Evolutionary conservation across 2,329 filamentous ascomycete species (phyloP), one percentile per base, ranked within the genome.

Genomic region (Aspergillus sclerotialis): DNA sequence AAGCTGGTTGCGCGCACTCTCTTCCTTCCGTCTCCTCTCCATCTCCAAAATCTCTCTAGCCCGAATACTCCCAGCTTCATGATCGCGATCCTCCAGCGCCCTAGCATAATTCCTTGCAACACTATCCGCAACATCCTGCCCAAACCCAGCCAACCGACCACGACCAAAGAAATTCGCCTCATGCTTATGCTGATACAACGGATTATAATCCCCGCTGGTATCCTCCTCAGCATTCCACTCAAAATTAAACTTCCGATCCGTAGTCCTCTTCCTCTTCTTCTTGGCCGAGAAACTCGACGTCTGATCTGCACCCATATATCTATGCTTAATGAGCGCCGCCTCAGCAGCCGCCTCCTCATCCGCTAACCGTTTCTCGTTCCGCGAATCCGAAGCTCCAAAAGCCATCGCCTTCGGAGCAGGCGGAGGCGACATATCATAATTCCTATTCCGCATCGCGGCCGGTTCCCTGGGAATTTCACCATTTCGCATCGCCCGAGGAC

Each of bases 211-310:
- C 2, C 71, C 75, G 45, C 82, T 90, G 1, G 92, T 98, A 60
- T 98, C 92, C 56, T 98, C 92, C 41, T 93, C 85, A 1, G 79
- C 76, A 49, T 94, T 93, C 92, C 92, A 98, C 51, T 94, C 92
- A 52, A 98, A 98, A 53, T 95, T 98, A 69, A 98, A 98, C 60
- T 98, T 96, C 64, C 89, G 87, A 55, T 94, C 90, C 1, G 86
- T 92, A 1, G 88, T 94, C 42, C 90, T 76, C 67, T 85, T 84
- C 37, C 90, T 77, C 70, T 96, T 96, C 74, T 96, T 98, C 68
- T 92, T 86, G 1, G 89, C 89, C 0, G 88, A 94, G 55, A 96
- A 95, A 24, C 76, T 94, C 4, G 84, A 89, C 45, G 92, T 93
- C 33, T 84, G 78, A 44, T 94, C 86, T 1, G 86, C 83, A 3